These are phyloP conservation scores for Nothomitra cinnamomea DNA, from an alignment of 2,329 filamentous ascomycete species.

Conservation along the genomic window DNA sequence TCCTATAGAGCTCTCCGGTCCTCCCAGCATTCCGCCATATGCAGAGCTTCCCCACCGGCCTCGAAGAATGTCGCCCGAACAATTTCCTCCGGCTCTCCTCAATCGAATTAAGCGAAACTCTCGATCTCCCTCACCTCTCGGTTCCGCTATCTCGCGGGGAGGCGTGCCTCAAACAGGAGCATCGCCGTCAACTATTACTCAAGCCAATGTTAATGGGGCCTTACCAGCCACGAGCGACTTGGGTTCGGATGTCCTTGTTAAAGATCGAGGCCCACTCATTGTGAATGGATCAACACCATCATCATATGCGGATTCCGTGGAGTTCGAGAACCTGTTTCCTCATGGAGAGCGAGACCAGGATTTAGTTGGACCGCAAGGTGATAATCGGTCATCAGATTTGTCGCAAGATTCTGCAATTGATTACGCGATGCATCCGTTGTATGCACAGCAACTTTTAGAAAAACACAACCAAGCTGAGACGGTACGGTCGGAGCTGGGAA, in stretches of 20 bases:
- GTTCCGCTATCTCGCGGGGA: neutral
- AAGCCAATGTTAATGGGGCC: neutral
- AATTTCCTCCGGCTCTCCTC: neutral
- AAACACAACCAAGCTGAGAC: conserved; percentile 5
- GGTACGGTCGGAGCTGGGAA: neutral
- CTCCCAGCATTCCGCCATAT: neutral
- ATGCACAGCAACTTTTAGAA: conserved; percentile 3
- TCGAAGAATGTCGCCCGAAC: conserved; percentile 1
- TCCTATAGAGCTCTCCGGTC: neutral
- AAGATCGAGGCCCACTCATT: neutral
- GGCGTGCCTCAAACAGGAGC: neutral
- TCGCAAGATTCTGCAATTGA: neutral
- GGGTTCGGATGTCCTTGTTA: neutral
- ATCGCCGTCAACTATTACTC: neutral
- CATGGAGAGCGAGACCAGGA: neutral
- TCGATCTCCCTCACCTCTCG: conserved; percentile 3
- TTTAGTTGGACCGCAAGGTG: neutral
- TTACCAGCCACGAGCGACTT: neutral
- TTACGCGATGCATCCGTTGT: neutral
- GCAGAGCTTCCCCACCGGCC: conserved; percentile 2
- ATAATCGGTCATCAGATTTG: neutral
- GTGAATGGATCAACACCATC: conserved; percentile 2
- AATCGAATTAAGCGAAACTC: neutral
- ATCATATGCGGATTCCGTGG: neutral
- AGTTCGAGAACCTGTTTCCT: neutral